Evolutionary conservation across 2,329 filamentous ascomycete genomes (phyloP).

Genomic region (Phaeosphaeriaceae sp.): DNA sequence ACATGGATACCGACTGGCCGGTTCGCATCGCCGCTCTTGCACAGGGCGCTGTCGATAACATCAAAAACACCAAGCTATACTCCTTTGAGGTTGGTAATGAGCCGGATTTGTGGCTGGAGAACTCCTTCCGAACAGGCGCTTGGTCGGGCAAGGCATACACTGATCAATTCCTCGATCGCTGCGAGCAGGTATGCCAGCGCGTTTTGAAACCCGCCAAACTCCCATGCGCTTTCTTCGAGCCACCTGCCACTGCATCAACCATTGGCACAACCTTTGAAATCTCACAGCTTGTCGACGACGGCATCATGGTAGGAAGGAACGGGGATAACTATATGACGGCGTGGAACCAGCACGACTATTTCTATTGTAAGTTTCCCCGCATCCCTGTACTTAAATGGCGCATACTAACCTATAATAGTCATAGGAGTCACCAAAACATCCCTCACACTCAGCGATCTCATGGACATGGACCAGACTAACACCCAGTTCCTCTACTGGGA

Average conservation of each 20-base stretch:
- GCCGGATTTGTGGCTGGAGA: constrained; percentile 52
- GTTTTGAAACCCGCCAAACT: constrained; percentile 53
- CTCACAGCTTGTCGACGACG: constrained; percentile 48
- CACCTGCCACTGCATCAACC: constrained; percentile 57
- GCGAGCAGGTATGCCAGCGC: constrained; percentile 52
- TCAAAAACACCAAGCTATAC: constrained; percentile 49
- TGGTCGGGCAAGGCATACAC: constrained; percentile 56
- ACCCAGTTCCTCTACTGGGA: constrained; percentile 57
- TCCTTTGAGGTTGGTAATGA: constrained; percentile 55
- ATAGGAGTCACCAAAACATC: constrained; percentile 54
- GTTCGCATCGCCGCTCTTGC: constrained; percentile 54
- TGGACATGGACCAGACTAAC: constrained; percentile 55
- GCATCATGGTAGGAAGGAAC: constrained; percentile 48
- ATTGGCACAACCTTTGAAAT: constrained; percentile 60
- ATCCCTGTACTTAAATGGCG: background rate
- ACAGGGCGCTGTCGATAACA: constrained; percentile 43
- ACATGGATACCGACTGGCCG: constrained; percentile 52
- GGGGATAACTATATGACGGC: constrained; percentile 48
- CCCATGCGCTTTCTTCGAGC: constrained; percentile 56
- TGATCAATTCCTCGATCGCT: constrained; percentile 55
- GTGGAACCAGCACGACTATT: constrained; percentile 63
- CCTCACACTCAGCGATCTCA: constrained; percentile 54
- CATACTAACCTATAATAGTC: constrained; percentile 37
- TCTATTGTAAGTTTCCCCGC: constrained; percentile 49
- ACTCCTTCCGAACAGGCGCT: constrained; percentile 52